Conservation (phyloP, 2,329 filamentous ascomycete genomes). For the Penicillium nordicum region DNA sequence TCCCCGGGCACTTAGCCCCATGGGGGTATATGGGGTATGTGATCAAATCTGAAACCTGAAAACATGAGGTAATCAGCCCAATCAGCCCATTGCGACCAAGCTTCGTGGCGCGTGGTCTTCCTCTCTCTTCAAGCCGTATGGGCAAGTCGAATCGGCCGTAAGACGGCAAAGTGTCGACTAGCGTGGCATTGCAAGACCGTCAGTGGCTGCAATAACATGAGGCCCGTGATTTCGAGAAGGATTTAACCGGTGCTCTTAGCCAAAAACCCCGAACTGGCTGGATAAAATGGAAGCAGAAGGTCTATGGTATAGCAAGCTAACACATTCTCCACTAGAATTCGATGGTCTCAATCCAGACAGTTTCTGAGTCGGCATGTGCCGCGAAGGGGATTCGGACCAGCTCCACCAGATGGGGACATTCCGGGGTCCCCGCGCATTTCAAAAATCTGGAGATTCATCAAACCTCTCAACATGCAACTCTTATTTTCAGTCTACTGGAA, state of each 20-base stretch:
- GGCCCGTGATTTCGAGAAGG: neutral
- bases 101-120: conserved; percentile 3
- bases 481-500: neutral
- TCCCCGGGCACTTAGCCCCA: conserved; percentile 6
- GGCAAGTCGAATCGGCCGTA: neutral
- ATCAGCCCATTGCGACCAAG: conserved; percentile 4
- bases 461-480: too few species aligned
- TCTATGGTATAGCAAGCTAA: neutral
- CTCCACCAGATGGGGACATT: conserved; percentile 1
- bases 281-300: neutral
- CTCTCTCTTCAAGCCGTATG: neutral
- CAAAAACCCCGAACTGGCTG: neutral
- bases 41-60: neutral
- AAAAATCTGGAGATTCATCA: neutral
- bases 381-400: neutral
- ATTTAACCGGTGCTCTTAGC: conserved; percentile 5
- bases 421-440: conserved; percentile 3
- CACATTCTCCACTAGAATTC: neutral
- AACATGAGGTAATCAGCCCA: neutral
- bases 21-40: neutral
- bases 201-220: neutral
- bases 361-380: neutral
- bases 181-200: neutral
- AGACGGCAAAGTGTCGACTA: conserved; percentile 5
- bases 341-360: neutral